Evolutionary conservation across 2,329 filamentous ascomycete genomes (phyloP), one percentile per base, ranked within the genome.

Genomic region (Xylaria sp.): DNA sequence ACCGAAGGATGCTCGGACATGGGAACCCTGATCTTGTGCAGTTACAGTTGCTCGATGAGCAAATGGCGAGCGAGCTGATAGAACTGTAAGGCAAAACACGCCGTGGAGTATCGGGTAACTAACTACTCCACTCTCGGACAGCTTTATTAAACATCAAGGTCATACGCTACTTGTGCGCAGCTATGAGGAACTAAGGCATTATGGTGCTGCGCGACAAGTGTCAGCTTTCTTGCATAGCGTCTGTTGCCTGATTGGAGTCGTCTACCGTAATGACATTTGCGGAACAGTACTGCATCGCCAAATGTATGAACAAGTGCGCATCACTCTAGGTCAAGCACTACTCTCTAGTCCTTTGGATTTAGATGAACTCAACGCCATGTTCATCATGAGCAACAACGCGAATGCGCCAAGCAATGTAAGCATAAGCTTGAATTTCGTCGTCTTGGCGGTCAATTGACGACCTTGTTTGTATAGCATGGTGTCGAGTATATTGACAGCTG

Each of bases 401-500:
- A 79, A 77, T 61, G 71, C 73, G 9, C 76, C 76, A 20, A 77
- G 69, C 25, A 73, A 68, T 57, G 78, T 79, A 70, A 68, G 77
- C 63, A 48, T 15, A 8, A 18, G 5, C 1, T 20, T 9, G 12
- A 48, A 15, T 20, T 18, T 15, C 10, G 6, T 25, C 28, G 28
- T 8, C 7, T 28, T 39, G 13, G 5, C 55, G 18, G 20, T n/a
- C 3, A 15, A 13, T 58, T 52, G 44, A 25, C 69, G 25, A 68
- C 25, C 31, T 54, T 48, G 18, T 28, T 54, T 48, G 18, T 28
- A 56, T 56, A 79, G 77, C 74, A 76, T 63, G 77, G 78, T 12
- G 63, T 74, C 1, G 81, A 83, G 55, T 83, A 83, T 54, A 78
- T 83, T 25, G 82, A 83, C 55, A 83, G 81, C 58, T 83, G 81